phyloP scores from a whole-genome alignment of 2,329 filamentous ascomycete genomes.

The Beauveria asiatica region DNA sequence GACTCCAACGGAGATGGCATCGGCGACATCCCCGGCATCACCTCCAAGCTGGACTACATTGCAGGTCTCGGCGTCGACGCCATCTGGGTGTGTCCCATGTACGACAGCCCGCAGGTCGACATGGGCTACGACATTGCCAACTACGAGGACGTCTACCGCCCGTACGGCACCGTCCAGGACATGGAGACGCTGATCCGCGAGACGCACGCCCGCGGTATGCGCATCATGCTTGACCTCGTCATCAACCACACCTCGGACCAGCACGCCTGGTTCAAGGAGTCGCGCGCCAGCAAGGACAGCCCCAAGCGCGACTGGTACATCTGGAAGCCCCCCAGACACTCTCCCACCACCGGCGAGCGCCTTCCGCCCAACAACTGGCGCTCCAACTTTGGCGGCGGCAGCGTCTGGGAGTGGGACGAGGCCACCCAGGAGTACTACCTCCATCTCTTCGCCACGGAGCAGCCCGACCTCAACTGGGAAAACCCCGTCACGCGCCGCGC shows the following conservation, averaged over 20 bases:
- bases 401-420: conserved; percentile 65
- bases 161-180: conserved; percentile 59
- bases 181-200: conserved; percentile 53
- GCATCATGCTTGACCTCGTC: conserved; percentile 65
- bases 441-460: conserved; percentile 64
- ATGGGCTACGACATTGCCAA: conserved; percentile 65
- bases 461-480: conserved; percentile 85
- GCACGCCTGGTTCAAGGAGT: conserved; percentile 64
- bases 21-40: conserved; percentile 56
- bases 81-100: conserved; percentile 61
- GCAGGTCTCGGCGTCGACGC: conserved; percentile 52
- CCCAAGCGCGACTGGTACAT: conserved; percentile 65
- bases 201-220: conserved; percentile 56
- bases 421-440: conserved; percentile 68
- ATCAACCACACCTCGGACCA: conserved; percentile 70
- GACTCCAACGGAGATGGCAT: conserved; percentile 51
- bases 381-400: conserved; percentile 50
- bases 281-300: conserved; percentile 49
- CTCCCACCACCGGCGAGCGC: conserved; percentile 44
- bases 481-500: conserved; percentile 57
- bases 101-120: conserved; percentile 54
- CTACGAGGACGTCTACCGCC: conserved; percentile 55
- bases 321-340: conserved; percentile 44
- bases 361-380: conserved; percentile 71
- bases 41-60: conserved; percentile 53